Evolutionary conservation across 495 filamentous ascomycete species (phyloP).

Genomic region (Penicillium riverlandense): DNA sequence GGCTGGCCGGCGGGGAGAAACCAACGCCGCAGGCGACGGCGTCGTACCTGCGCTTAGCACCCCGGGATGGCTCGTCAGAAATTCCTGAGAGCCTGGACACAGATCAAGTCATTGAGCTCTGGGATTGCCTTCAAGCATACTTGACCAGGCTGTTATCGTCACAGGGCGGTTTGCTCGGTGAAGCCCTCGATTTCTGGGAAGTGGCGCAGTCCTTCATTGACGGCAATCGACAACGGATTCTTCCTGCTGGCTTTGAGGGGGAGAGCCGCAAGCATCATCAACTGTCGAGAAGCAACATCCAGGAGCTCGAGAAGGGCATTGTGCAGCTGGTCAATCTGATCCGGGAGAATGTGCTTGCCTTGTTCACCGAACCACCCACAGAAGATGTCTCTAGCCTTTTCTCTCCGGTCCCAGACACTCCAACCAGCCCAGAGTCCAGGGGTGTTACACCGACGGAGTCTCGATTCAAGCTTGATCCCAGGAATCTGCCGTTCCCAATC

Average conservation of each 20-base stretch:
- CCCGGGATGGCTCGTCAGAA: slow-evolving; percentile 51
- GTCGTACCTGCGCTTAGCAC: slow-evolving; percentile 63
- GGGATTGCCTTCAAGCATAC: slow-evolving; percentile 74
- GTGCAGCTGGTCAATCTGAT: slow-evolving; percentile 76
- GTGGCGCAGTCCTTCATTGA: slow-evolving; percentile 85
- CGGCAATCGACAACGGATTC: slow-evolving; percentile 68
- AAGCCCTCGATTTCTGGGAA: slow-evolving; percentile 91
- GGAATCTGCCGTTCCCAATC: slow-evolving; percentile 68
- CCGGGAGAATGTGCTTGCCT: slow-evolving; percentile 64
- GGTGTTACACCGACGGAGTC: slow-evolving; percentile 50
- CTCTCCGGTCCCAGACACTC: slow-evolving; percentile 68
- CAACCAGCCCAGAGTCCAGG: slow-evolving; percentile 54
- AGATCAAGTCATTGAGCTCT: slow-evolving; percentile 73
- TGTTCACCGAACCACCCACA: slow-evolving; percentile 84
- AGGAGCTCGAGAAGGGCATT: slow-evolving; percentile 68
- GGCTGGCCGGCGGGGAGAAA: slow-evolving; percentile 64
- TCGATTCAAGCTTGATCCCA: slow-evolving; percentile 70
- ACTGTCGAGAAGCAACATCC: slow-evolving; percentile 62
- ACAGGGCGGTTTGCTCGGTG: slow-evolving; percentile 71
- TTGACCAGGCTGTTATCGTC: slow-evolving; percentile 63
- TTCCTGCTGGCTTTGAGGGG: slow-evolving; percentile 80
- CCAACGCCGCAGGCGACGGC: slow-evolving; percentile 62
- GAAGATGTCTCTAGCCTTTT: slow-evolving; percentile 84
- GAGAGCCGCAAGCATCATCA: slow-evolving; percentile 77
- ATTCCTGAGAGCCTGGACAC: slow-evolving; percentile 58